A percentile compares a stretch with the other conserved stretches of the same genome.
phyloP scores from a whole-genome alignment of 2,329 filamentous ascomycete genomes.

The Lecanicillium sp. region DNA sequence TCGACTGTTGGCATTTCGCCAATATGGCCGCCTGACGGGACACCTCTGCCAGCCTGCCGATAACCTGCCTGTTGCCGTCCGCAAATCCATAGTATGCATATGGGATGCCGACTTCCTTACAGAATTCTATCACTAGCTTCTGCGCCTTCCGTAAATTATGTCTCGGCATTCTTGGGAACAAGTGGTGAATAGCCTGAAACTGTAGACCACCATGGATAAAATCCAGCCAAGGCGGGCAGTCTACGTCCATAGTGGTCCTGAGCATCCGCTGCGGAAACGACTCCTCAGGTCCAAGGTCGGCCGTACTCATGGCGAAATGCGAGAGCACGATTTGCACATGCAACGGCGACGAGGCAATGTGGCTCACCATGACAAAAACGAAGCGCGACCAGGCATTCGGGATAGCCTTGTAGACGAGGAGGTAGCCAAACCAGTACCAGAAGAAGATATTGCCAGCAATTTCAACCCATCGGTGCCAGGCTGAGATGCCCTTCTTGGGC shows the following conservation, averaged over 20 bases:
- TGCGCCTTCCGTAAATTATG: constrained; percentile 75
- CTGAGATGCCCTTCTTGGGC: constrained; percentile 66
- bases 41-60: constrained; percentile 69
- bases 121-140: constrained; percentile 72
- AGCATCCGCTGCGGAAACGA: constrained; percentile 89
- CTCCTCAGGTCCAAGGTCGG: constrained; percentile 74
- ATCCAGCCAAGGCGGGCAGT: constrained; percentile 81
- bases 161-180: constrained; percentile 75
- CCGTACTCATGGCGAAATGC: constrained; percentile 89
- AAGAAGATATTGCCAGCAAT: constrained; percentile 69
- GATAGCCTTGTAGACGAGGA: constrained; percentile 65
- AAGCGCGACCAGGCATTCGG: constrained; percentile 63
- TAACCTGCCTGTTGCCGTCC: constrained; percentile 73
- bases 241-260: constrained; percentile 88
- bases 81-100: constrained; percentile 83
- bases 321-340: constrained; percentile 88
- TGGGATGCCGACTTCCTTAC: constrained; percentile 71
- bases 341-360: constrained; percentile 72
- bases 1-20: constrained; percentile 60
- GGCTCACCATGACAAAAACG: constrained; percentile 69
- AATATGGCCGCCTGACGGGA: constrained; percentile 71
- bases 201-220: constrained; percentile 85
- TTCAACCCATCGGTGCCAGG: constrained; percentile 81
- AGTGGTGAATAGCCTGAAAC: constrained; percentile 82
- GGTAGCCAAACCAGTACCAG: constrained; percentile 82